phyloP scores from a whole-genome alignment of 2,329 filamentous ascomycete species.

The Penicillium sp. region DNA sequence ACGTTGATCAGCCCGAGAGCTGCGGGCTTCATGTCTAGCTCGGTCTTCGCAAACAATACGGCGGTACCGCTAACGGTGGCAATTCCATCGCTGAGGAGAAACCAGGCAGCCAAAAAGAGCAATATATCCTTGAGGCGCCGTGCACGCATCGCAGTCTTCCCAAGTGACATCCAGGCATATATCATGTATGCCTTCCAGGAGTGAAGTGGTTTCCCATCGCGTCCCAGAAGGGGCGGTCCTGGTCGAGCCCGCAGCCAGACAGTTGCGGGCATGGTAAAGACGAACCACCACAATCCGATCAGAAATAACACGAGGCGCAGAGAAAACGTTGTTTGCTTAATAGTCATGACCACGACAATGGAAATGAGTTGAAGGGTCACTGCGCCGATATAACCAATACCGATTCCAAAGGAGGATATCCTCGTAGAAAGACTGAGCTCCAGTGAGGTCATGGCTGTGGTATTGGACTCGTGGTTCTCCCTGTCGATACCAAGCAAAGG shows the following conservation, averaged over 20 bases:
- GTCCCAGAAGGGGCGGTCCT: constrained; percentile 68
- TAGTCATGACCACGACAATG: constrained; percentile 71
- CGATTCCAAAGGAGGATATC: constrained; percentile 89
- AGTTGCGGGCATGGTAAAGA: constrained; percentile 85
- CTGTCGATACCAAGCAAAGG: constrained; percentile 26
- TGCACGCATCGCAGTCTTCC: constrained; percentile 73
- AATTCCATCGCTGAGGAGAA: constrained; percentile 88
- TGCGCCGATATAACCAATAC: constrained; percentile 87
- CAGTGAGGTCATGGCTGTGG: constrained; percentile 42
- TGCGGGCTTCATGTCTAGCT: constrained; percentile 83
- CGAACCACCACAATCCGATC: constrained; percentile 87
- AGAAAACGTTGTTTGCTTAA: constrained; percentile 77
- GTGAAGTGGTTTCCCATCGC: constrained; percentile 36
- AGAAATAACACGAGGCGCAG: constrained; percentile 83
- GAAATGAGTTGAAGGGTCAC: constrained; percentile 79
- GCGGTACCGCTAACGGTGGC: constrained; percentile 93
- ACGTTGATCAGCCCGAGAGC: constrained; percentile 90
- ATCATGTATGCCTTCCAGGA: constrained; percentile 70
- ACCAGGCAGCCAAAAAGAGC: constrained; percentile 88
- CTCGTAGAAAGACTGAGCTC: constrained; percentile 81
- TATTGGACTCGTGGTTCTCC: constrained; percentile 2
- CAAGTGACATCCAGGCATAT: constrained; percentile 84
- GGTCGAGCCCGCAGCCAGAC: constrained; percentile 85
- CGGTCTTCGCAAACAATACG: constrained; percentile 92
- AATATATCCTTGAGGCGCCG: constrained; percentile 73